These are phyloP conservation scores for Fomitopsis betulina DNA, from an alignment of 1,284 basidiomycete species.

Conservation along the genomic window DNA sequence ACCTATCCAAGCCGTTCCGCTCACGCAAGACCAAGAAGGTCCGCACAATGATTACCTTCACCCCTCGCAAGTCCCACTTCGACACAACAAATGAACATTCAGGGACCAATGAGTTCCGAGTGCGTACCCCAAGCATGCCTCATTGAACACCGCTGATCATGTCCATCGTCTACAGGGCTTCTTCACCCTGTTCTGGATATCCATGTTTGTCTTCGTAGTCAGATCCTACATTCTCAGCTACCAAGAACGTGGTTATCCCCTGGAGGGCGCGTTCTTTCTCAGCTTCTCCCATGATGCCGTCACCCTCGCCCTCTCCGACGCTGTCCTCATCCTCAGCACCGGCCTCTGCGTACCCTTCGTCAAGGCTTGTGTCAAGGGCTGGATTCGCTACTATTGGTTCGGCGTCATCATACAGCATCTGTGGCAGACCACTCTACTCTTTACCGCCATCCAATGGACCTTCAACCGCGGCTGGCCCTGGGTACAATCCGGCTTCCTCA, in stretches of 20 bases:
- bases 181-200: slow-evolving; percentile 90
- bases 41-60: slow-evolving; percentile 76
- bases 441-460: slow-evolving; percentile 76
- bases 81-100: slow-evolving; percentile 76
- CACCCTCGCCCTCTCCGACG: slow-evolving; percentile 83
- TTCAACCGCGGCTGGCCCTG: slow-evolving; percentile 92
- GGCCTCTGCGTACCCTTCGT: slow-evolving; percentile 83
- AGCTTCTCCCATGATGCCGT: slow-evolving; percentile 87
- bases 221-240: slow-evolving; percentile 77
- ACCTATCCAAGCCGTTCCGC: slow-evolving; percentile 71
- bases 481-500: slow-evolving; percentile 96
- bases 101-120: slow-evolving; percentile 81
- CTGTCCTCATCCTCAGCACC: slow-evolving; percentile 73
- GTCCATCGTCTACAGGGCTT: slow-evolving; percentile 57
- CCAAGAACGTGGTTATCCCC: slow-evolving; percentile 71
- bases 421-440: slow-evolving; percentile 70
- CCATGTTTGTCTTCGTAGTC: slow-evolving; percentile 76
- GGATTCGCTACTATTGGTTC: slow-evolving; percentile 74
- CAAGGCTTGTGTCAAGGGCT: slow-evolving; percentile 69
- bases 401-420: slow-evolving; percentile 77
- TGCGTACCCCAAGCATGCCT: slow-evolving; percentile 28
- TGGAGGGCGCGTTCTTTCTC: slow-evolving; percentile 80
- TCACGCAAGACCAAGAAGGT: slow-evolving; percentile 63
- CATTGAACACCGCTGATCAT: background rate
- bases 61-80: slow-evolving; percentile 79